phyloP scores from a whole-genome alignment of 2,329 filamentous ascomycete species.

The Fusarium sp. region DNA sequence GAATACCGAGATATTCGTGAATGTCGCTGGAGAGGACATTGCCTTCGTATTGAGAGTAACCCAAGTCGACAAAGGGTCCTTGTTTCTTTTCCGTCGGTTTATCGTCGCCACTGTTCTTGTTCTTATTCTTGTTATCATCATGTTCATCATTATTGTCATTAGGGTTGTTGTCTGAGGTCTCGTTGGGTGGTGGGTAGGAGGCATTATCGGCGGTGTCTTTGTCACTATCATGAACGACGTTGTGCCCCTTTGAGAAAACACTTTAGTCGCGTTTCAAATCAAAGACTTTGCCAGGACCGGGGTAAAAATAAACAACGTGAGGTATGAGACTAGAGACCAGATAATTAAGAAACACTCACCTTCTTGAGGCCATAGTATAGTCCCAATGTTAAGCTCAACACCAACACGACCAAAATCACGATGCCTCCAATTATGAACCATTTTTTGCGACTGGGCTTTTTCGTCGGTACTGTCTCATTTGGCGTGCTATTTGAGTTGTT shows the following conservation, averaged over 20 bases:
- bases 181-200: not conserved
- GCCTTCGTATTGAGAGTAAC: conserved; percentile 60
- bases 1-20: conserved; percentile 61
- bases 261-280: conserved; percentile 11
- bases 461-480: not conserved
- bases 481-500: not conserved
- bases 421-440: conserved; percentile 23
- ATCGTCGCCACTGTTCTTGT: not conserved
- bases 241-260: conserved; percentile 18
- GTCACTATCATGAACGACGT: not conserved
- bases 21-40: conserved; percentile 54
- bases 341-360: conserved; percentile 19
- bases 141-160: conserved; percentile 6
- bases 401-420: conserved; percentile 14
- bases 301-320: not conserved
- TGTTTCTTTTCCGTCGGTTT: not conserved
- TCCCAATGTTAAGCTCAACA: conserved; percentile 36
- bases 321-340: not conserved
- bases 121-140: not conserved
- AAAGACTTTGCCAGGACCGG: not conserved
- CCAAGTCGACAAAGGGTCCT: conserved; percentile 52
- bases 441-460: conserved; percentile 20
- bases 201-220: conserved; percentile 3
- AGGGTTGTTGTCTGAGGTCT: not conserved
- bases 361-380: conserved; percentile 40